Conservation (phyloP, 345 rosid genomes). For the Pistacia atlantica region DNA sequence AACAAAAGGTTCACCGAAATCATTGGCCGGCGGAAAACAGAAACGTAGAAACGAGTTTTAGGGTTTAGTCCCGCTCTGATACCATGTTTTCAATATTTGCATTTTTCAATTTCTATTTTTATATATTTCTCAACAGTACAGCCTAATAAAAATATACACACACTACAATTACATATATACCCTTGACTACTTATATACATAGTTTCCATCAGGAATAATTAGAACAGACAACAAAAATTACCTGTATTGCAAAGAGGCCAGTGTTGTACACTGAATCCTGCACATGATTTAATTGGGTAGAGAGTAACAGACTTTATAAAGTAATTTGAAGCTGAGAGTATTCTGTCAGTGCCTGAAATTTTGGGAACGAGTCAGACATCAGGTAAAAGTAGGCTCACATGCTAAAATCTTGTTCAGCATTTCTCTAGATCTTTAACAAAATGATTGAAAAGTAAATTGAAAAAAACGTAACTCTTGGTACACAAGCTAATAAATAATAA, state of each 20-base stretch:
- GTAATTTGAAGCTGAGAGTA: slow-evolving; percentile 28
- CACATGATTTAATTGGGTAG: slow-evolving; percentile 92
- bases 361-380: slow-evolving; percentile 24
- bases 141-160: no score
- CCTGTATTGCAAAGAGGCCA: slow-evolving; percentile 94
- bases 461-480: background rate
- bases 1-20: no score
- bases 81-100: no score
- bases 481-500: background rate
- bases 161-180: no score
- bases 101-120: no score
- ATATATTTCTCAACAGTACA: no score
- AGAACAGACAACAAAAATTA: slow-evolving; percentile 27
- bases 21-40: no score
- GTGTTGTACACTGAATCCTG: slow-evolving; percentile 70
- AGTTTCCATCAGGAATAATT: background rate
- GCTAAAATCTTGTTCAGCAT: background rate
- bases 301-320: slow-evolving; percentile 63
- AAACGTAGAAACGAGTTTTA: no score
- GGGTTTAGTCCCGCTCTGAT: no score
- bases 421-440: background rate
- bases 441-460: background rate
- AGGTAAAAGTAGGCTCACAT: slow-evolving; percentile 3
- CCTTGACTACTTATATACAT: no score
- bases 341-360: slow-evolving; percentile 49